A percentile compares a stretch with the other conserved stretches of the same genome.
phyloP scores from a whole-genome alignment of 2,329 filamentous ascomycete genomes.

The Cladosporium oxysporum region DNA sequence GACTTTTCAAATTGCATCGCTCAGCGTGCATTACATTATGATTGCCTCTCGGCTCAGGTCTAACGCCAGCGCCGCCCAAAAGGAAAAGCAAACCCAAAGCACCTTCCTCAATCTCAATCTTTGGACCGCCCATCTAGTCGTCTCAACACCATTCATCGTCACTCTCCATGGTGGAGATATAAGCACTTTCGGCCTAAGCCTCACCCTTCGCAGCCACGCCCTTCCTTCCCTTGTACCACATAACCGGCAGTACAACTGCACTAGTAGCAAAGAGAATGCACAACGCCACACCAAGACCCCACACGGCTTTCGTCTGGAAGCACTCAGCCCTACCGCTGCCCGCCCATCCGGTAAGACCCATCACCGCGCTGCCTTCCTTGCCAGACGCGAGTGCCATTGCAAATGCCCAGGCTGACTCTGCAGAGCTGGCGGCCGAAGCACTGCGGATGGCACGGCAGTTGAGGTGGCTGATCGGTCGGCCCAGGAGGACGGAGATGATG shows the following conservation, averaged over 20 bases:
- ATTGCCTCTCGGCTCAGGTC: not conserved
- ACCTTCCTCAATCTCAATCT: not conserved
- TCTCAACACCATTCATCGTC: not conserved
- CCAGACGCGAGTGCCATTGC: slow-evolving; percentile 55
- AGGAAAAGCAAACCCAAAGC: not conserved
- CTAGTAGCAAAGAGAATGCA: slow-evolving; percentile 56
- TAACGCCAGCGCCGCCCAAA: not conserved
- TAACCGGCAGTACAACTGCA: slow-evolving; percentile 47
- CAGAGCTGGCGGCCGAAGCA: slow-evolving; percentile 46
- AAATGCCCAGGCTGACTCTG: slow-evolving; percentile 55
- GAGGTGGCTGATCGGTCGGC: slow-evolving; percentile 76
- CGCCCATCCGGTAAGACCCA: slow-evolving; percentile 58
- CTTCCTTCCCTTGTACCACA: slow-evolving; percentile 54
- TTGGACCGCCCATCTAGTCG: not conserved
- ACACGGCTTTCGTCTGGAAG: slow-evolving; percentile 81
- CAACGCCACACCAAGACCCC: slow-evolving; percentile 80
- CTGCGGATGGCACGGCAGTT: slow-evolving; percentile 64
- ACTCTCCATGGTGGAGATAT: not conserved
- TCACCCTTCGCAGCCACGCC: slow-evolving; percentile 24
- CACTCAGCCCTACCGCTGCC: slow-evolving; percentile 68
- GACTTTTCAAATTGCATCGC: not conserved
- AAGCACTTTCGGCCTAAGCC: not conserved
- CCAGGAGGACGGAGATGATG: slow-evolving; percentile 74
- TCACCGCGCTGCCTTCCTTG: slow-evolving; percentile 52
- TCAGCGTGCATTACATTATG: slow-evolving; percentile 9